phyloP scores from a whole-genome alignment of 108 stramenopile species.

The Nitzschia inconspicua region DNA sequence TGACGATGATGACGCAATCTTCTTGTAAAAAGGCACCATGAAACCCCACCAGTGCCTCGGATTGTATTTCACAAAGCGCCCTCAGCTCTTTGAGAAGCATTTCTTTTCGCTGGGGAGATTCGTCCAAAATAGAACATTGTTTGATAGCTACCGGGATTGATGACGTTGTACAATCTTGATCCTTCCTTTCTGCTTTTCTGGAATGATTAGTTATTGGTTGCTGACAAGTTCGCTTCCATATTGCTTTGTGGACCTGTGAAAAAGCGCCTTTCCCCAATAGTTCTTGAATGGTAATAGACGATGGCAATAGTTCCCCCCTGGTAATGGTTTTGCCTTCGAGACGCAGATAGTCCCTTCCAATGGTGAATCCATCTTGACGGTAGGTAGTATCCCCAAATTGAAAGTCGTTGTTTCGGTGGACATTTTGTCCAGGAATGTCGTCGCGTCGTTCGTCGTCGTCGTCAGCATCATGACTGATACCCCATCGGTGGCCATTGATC shows the following conservation, averaged over 20 bases:
- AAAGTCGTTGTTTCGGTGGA: slow-evolving; percentile 52
- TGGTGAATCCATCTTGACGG: slow-evolving; percentile 70
- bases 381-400: slow-evolving; percentile 44
- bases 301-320: slow-evolving; percentile 25
- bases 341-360: slow-evolving; percentile 72
- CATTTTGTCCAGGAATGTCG: slow-evolving; percentile 26
- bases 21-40: slow-evolving; percentile 71
- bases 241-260: slow-evolving; percentile 53
- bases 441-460: neutral
- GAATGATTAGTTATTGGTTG: neutral
- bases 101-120: slow-evolving; percentile 20
- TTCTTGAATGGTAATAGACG: slow-evolving; percentile 28
- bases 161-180: neutral
- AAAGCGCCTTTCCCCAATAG: slow-evolving; percentile 67
- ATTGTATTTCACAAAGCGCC: slow-evolving; percentile 48
- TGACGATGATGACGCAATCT: slow-evolving; percentile 54
- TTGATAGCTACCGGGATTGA: slow-evolving; percentile 30
- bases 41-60: slow-evolving; percentile 65
- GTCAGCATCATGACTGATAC: neutral
- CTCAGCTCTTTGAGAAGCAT: slow-evolving; percentile 76
- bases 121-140: slow-evolving; percentile 34
- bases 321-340: slow-evolving; percentile 57
- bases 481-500: neutral
- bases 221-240: slow-evolving; percentile 7
- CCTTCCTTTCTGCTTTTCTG: neutral